phyloP scores from a whole-genome alignment of 352 stramenopile species.

The Elongisporangium undulatum region DNA sequence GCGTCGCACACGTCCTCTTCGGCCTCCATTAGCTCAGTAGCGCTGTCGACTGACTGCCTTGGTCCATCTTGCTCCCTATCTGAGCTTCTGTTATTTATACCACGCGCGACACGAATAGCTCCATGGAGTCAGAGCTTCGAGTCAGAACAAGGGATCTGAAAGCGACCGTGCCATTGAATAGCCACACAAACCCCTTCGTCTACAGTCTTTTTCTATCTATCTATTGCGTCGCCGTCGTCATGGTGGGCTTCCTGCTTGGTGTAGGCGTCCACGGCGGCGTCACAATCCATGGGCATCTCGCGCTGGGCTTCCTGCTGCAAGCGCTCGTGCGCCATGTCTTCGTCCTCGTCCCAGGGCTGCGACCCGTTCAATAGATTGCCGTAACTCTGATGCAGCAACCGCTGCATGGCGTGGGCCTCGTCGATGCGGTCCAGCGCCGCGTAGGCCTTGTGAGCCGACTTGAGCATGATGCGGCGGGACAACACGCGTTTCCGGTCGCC shows the following conservation, averaged over 20 bases:
- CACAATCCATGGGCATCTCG: slow-evolving; percentile 3
- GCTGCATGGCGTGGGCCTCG: slow-evolving; percentile 57
- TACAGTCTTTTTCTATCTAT: slow-evolving; percentile 18
- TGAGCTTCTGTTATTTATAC: not conserved
- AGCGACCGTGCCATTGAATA: slow-evolving; percentile 8
- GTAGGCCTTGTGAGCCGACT: slow-evolving; percentile 50
- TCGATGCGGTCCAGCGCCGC: slow-evolving; percentile 40
- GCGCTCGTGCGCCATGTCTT: slow-evolving; percentile 4
- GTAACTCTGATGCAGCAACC: slow-evolving; percentile 38
- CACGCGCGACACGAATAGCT: not conserved
- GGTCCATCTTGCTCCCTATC: not conserved
- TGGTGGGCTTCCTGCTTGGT: slow-evolving; percentile 15
- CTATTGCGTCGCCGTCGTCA: slow-evolving; percentile 18
- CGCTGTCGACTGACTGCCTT: not conserved
- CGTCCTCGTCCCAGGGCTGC: not conserved
- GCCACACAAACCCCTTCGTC: slow-evolving; percentile 12
- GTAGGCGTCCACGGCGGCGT: slow-evolving; percentile 15
- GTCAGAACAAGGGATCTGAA: not conserved
- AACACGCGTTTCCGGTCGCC: slow-evolving; percentile 58
- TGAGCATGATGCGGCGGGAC: slow-evolving; percentile 54
- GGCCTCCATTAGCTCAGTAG: not conserved
- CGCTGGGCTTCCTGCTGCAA: slow-evolving; percentile 1
- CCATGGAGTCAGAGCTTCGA: not conserved
- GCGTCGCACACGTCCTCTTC: slow-evolving; percentile 1
- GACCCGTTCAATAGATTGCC: slow-evolving; percentile 15